phyloP scores from a whole-genome alignment of 352 stramenopile genomes.

The Phytophthora litchii region DNA sequence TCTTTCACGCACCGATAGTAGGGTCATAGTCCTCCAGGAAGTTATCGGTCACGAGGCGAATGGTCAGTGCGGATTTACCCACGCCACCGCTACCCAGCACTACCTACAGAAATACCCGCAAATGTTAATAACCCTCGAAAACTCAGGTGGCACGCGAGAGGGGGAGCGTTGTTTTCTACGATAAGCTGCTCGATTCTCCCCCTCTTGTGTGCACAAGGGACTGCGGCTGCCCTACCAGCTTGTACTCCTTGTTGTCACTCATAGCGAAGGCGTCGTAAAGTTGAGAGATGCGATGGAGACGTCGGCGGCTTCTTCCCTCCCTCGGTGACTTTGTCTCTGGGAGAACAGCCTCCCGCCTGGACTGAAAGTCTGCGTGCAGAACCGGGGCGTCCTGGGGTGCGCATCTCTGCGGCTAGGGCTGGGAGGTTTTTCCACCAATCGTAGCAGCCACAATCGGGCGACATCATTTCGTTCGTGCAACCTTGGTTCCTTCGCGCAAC shows the following conservation, averaged over 20 bases:
- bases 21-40: slow-evolving; percentile 95
- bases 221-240: slow-evolving; percentile 51
- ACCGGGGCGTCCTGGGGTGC: slow-evolving; percentile 4
- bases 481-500: slow-evolving; percentile 7
- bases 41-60: slow-evolving; percentile 92
- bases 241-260: slow-evolving; percentile 85
- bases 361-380: slow-evolving; percentile 40
- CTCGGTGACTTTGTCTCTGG: slow-evolving; percentile 23
- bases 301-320: slow-evolving; percentile 31
- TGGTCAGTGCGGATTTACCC: slow-evolving; percentile 92
- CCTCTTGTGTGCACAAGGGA: background rate
- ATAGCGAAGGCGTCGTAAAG: slow-evolving; percentile 29
- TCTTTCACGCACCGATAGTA: slow-evolving; percentile 73
- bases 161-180: background rate
- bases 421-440: slow-evolving; percentile 37
- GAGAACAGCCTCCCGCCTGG: slow-evolving; percentile 23
- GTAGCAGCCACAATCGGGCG: slow-evolving; percentile 16
- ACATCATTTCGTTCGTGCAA: slow-evolving; percentile 24
- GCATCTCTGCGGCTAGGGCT: slow-evolving; percentile 14
- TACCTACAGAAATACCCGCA: slow-evolving; percentile 44
- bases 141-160: slow-evolving; percentile 5
- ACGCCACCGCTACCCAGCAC: slow-evolving; percentile 91
- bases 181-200: background rate
- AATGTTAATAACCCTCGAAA: slow-evolving; percentile 8
- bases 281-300: slow-evolving; percentile 15